phyloP scores from a whole-genome alignment of 352 stramenopile genomes.

The Pythium graminicola region DNA sequence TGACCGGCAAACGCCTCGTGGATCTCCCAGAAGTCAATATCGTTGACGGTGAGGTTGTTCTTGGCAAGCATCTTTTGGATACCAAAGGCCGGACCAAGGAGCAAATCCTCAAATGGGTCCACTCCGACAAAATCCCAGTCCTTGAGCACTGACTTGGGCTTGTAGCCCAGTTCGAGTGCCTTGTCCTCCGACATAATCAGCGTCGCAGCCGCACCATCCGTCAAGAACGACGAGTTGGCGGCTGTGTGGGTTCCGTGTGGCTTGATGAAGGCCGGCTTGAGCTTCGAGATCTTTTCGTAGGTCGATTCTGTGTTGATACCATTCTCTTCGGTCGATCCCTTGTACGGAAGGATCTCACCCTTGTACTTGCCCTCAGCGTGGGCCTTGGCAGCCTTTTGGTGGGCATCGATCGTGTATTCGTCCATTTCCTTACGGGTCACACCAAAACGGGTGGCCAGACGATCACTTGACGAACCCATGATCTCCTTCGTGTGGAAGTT shows the following conservation, averaged over 20 bases:
- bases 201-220: constrained; percentile 93
- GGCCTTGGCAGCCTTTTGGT: constrained; percentile 91
- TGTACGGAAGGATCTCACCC: constrained; percentile 91
- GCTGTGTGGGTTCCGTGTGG: constrained; percentile 97
- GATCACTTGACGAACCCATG: constrained; percentile 97
- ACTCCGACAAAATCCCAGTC: constrained; percentile 96
- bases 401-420: constrained; percentile 93
- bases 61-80: constrained; percentile 80
- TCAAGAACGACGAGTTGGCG: constrained; percentile 97
- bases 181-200: constrained; percentile 97
- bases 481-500: constrained; percentile 99
- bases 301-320: constrained; percentile 95
- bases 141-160: constrained; percentile 92
- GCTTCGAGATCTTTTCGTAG: constrained; percentile 91
- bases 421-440: constrained; percentile 95
- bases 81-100: constrained; percentile 95
- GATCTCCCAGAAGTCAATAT: constrained; percentile 99
- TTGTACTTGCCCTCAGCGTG: constrained; percentile 94
- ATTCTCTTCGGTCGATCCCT: constrained; percentile 94
- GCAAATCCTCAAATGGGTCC: constrained; percentile 93
- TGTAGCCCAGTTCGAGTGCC: constrained; percentile 93
- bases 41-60: constrained; percentile 85
- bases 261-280: constrained; percentile 98
- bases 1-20: constrained; percentile 99
- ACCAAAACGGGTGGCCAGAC: constrained; percentile 91